Conservation (phyloP, 176 grass and related monocot genomes). For the Musa troglodytarum region DNA sequence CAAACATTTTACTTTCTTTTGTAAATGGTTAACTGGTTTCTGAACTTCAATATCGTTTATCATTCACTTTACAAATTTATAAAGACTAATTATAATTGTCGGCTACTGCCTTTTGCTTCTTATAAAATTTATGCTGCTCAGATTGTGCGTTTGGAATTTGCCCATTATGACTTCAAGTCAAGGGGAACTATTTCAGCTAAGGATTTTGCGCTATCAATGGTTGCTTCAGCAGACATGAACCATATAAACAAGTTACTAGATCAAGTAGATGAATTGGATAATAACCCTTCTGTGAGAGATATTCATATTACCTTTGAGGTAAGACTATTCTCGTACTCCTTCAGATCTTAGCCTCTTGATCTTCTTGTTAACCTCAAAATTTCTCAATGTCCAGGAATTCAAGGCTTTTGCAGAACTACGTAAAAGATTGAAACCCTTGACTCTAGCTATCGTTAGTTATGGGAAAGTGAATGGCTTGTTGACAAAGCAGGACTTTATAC, state of each 20-base stretch:
- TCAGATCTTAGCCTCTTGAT: background rate
- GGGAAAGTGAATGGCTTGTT: constrained; percentile 70
- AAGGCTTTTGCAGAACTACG: constrained; percentile 81
- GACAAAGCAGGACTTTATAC: constrained; percentile 77
- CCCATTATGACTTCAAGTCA: constrained; percentile 87
- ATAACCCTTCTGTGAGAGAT: constrained; percentile 44
- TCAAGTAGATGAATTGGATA: constrained; percentile 49
- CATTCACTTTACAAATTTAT: background rate
- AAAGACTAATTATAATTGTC: background rate
- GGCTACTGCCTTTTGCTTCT: background rate
- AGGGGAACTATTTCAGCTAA: constrained; percentile 59
- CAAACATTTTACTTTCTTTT: background rate
- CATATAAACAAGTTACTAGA: constrained; percentile 76
- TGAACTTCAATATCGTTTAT: background rate
- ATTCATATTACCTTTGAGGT: constrained; percentile 77
- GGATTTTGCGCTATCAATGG: constrained; percentile 94
- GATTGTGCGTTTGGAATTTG: constrained; percentile 85
- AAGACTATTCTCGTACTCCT: background rate
- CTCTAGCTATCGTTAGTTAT: constrained; percentile 67
- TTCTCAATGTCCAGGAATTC: constrained; percentile 52
- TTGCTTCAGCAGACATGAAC: constrained; percentile 78
- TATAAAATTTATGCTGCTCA: constrained; percentile 7
- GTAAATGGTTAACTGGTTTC: background rate
- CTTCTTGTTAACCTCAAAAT: background rate
- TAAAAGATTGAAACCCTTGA: constrained; percentile 58